Base-by-base conservation (phyloP, 768 basidiomycete species). In the Amanita muscaria region DNA sequence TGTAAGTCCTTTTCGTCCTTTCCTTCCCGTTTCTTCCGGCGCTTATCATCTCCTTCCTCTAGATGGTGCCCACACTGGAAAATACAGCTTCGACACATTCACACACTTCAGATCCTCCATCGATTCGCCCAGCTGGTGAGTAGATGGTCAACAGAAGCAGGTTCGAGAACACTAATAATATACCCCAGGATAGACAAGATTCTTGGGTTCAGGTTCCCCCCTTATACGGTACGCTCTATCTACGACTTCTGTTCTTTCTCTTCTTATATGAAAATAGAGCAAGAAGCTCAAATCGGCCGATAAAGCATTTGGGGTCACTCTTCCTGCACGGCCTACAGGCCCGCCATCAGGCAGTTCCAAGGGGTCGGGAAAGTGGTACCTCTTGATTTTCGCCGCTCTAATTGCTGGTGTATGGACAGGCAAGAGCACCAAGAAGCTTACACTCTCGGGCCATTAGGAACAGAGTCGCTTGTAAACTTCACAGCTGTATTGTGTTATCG, bases 41-140 rank as follows among this genome's bases (percentile, higher is more conserved):
- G 25, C 6, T 15, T 11, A 37, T 35, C 9, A 23, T 22, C 12
- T 8, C 19, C 18, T 12, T 2, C 31, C 15, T 16, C n/a, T 29
- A 83, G 86, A 68, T 46, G 80, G 88, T 10, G 67, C 71, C 44
- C 78, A 84, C 55, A 78, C 80, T 3, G 83, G 88, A 27, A 88
- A 88, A 56, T 83, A 66, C 54, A 65, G 69, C 4, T 91, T 90
- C 51, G 83, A 88, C 48, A 66, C 73, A 56, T 91, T 92, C 63
- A 88, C 86, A 0, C 87, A 90, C 56, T 51, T 74, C 19, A 74
- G 89, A 41, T 57, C 79, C 4, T 74, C 80, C 0, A 40, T 75
- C 27, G 75, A 83, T 49, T 71, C 76, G 18, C 80, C 83, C 3
- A 59, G 67, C 56, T 77, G 73, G 80, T 82, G 49, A 34, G 68